These are phyloP conservation scores for Capronia epimyces DNA, from an alignment of 2,329 filamentous ascomycete genomes.

Conservation along the genomic window DNA sequence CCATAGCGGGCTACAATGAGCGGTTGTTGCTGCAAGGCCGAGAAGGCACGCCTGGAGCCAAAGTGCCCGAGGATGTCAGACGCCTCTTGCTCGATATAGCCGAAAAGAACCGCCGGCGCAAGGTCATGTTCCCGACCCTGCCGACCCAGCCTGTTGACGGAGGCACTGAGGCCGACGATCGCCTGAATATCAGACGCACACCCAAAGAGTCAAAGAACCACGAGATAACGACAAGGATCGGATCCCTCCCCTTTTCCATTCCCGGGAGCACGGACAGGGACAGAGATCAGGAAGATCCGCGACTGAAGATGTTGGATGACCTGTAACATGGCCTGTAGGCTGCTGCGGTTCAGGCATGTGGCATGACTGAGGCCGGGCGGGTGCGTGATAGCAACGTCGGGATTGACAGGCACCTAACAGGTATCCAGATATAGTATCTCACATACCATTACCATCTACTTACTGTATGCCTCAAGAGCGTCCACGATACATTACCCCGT, in stretches of 20 bases:
- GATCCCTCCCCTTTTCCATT: neutral
- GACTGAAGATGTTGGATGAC: conserved; percentile 16
- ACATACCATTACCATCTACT: too few relatives aligned
- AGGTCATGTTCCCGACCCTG: conserved; percentile 8
- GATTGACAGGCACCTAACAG: too few relatives aligned
- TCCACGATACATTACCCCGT: too few relatives aligned
- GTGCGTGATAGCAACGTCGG: too few relatives aligned
- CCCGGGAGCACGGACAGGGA: neutral
- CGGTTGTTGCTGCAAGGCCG: conserved; percentile 2
- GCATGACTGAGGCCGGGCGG: too few relatives aligned
- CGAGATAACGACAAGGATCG: neutral
- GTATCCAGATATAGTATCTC: too few relatives aligned
- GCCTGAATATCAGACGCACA: neutral
- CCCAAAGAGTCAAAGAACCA: neutral
- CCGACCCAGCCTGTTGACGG: conserved; percentile 4
- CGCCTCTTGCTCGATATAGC: conserved; percentile 14
- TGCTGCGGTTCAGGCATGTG: neutral
- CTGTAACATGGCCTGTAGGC: neutral
- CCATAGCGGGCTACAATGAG: conserved; percentile 2
- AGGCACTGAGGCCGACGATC: conserved; percentile 4
- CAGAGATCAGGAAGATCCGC: conserved; percentile 10
- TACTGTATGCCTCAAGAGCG: too few relatives aligned
- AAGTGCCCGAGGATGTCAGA: conserved; percentile 18
- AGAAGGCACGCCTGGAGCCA: too few relatives aligned
- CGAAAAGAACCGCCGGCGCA: conserved; percentile 13